Conservation (phyloP, 2,329 filamentous ascomycete genomes). For the Chrysoporthe austroafricana region DNA sequence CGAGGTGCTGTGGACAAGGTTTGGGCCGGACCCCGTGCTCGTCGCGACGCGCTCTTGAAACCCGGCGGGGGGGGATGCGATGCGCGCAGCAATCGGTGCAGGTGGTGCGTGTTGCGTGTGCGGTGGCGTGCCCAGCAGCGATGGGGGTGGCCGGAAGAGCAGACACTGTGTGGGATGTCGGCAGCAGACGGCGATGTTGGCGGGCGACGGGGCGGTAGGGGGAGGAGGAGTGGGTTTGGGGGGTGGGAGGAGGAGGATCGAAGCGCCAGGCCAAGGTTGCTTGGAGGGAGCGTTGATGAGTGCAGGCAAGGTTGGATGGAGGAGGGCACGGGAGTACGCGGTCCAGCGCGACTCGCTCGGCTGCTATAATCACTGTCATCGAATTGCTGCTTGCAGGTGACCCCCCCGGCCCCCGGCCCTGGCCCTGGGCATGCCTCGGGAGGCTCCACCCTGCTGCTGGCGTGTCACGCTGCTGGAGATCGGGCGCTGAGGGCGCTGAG, state of each 20-base stretch:
- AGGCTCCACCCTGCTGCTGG: not conserved
- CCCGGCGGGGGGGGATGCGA: not conserved
- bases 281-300: not conserved
- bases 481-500: not conserved
- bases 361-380: not conserved
- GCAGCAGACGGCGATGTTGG: not conserved
- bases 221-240: not conserved
- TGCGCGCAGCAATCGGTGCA: slow-evolving; percentile 2
- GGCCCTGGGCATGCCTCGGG: not conserved
- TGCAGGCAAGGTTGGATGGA: not conserved
- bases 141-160: not conserved
- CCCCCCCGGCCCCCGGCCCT: not conserved
- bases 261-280: not conserved
- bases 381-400: not conserved
- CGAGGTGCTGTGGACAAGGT: slow-evolving; percentile 1
- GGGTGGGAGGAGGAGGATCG: not conserved
- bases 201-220: not conserved
- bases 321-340: slow-evolving; percentile 4
- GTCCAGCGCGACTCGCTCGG: slow-evolving; percentile 2
- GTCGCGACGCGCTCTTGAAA: slow-evolving; percentile 26
- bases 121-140: not conserved
- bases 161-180: not conserved
- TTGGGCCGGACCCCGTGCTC: slow-evolving; percentile 9
- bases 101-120: not conserved
- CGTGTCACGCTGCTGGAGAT: not conserved